Base-by-base conservation (phyloP, 768 basidiomycete genomes). In the Hericium coralloides region DNA sequence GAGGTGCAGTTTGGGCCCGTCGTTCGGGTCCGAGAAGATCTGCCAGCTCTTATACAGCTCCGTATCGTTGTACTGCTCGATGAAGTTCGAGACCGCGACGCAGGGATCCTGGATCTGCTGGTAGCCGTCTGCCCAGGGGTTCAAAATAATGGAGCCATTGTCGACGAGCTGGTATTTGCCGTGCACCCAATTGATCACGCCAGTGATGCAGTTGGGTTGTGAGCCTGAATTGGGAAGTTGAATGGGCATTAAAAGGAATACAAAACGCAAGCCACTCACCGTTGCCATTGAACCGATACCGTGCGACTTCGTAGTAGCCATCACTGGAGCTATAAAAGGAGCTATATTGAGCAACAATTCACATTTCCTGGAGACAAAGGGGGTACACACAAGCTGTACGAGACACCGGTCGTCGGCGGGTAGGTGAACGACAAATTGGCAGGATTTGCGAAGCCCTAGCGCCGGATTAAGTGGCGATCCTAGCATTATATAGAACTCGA, bases 101-200 rank as follows among this genome's bases (percentile, higher is more conserved):
- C 95, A 99, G 0, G 93, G 87, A 62, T 95, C 88, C 75, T 99
- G 93, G 41, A 98, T 79, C 76, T 95, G 95, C 69, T 97, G 92
- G 72, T 83, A 90, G 15, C 95, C 95, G 68, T 99, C 95, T 17
- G 77, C 80, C 60, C 92, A 79, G 1, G 94, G 90, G 2, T 67
- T 72, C 65, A 92, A 72, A 41, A 79, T 68, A 58, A 98, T 81
- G 10, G 92, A 95, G 7, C 93, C 93, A 66, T 98, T 95, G 53
- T 73, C 20, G 58, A 81, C 72, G 48, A 89, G 71, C 0, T 67
- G 58, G 72, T 86, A 94, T 26, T 69, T 84, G 12, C 97, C 97
- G 68, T 98, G 97, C 60, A 83, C 84, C 90, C 91, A 99, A 64
- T 82, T 80, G 65, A 98, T 80, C 67, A 88, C 81, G 14, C 89